Conservation (phyloP, 371 early-diverging fungal genomes). For the Cokeromyces recurvatus region DNA sequence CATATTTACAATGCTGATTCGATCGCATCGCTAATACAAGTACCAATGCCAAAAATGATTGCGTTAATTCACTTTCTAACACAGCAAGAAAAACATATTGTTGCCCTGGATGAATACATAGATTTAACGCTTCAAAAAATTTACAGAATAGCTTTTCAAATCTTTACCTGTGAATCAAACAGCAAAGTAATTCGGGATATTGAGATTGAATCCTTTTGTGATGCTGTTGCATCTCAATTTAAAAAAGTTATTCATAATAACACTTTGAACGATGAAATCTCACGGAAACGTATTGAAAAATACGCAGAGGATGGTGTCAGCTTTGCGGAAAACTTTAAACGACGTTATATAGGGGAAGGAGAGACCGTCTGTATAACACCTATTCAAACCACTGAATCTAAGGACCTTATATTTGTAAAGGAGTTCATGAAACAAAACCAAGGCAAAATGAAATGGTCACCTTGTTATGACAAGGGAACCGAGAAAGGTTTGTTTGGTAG, state of each 20-base stretch:
- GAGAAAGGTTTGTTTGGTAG: conserved; percentile 8
- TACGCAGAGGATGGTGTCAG: conserved; percentile 8
- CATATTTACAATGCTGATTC: conserved; percentile 11
- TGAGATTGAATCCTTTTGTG: conserved; percentile 13
- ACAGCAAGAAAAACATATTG: conserved; percentile 8
- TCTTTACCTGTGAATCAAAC: conserved; percentile 8
- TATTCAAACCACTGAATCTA: conserved; percentile 5
- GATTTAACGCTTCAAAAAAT: conserved; percentile 7
- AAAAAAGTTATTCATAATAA: conserved; percentile 11
- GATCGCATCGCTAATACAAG: conserved; percentile 4
- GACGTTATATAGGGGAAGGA: conserved; percentile 6
- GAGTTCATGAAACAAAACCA: conserved; percentile 7
- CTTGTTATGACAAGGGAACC: conserved; percentile 9
- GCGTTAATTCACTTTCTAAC: conserved; percentile 10
- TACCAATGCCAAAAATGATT: conserved; percentile 11
- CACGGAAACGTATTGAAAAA: conserved; percentile 10
- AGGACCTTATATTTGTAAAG: conserved; percentile 9
- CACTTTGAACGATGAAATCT: conserved; percentile 1
- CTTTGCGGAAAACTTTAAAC: conserved; percentile 9
- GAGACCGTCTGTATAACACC: conserved; percentile 11
- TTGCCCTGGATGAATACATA: conserved; percentile 12
- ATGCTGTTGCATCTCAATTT: conserved; percentile 7
- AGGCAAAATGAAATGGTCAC: conserved; percentile 8
- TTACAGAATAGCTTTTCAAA: conserved; percentile 11
- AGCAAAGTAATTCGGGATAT: conserved; percentile 10